Evolutionary conservation across 805 yeast species (phyloP), one percentile per base, ranked within the genome.

Genomic region (Torulaspora delbrueckii): DNA sequence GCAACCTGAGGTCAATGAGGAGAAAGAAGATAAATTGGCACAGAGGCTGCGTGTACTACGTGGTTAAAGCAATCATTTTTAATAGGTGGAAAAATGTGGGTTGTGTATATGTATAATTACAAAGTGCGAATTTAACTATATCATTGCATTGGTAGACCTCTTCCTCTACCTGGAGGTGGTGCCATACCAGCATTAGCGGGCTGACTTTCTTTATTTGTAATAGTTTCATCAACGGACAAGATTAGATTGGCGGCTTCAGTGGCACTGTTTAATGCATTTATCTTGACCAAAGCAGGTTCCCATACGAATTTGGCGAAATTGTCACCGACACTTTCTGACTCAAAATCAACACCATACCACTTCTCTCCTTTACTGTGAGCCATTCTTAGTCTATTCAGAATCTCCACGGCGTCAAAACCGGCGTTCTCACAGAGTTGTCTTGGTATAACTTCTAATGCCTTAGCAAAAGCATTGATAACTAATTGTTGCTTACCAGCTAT

Each of bases 401-500:
- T 71, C 65, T 93, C 98, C n/a, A 95, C 87, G 16, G 96, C 95
- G 65, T 93, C 99, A 55, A 93, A 82, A 4, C 99, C 99, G n/a
- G 96, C 99, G 66, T 93, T 93, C 64, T 93, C 99, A 73, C 98
- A 91, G 53, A 93, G 75, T 65, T 93, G 98, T 66, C 98, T 83
- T 55, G 99, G 99, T 58, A 93, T 89, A 23, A 93, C 82, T 70
- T 93, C 99, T 47, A 93, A 74, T 1, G 98, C 96, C 56, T 85
- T 84, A 19, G 99, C 99, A 69, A 81, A 93, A 6, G 96, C 96
- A 47, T 83, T 82, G 47, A 93, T 84, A 48, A 93, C 82, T 51
- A 93, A 73, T 71, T 93, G 99, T 69, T 91, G 96, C 68, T 93
- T 91, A 33, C 99, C 99, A 18, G 96, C 88, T 57, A 93, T 86